Percentiles rank a stretch among this genome's conserved stretches.
phyloP scores from a whole-genome alignment of 192 early-diverging fungal species.

The Podila horticola region DNA sequence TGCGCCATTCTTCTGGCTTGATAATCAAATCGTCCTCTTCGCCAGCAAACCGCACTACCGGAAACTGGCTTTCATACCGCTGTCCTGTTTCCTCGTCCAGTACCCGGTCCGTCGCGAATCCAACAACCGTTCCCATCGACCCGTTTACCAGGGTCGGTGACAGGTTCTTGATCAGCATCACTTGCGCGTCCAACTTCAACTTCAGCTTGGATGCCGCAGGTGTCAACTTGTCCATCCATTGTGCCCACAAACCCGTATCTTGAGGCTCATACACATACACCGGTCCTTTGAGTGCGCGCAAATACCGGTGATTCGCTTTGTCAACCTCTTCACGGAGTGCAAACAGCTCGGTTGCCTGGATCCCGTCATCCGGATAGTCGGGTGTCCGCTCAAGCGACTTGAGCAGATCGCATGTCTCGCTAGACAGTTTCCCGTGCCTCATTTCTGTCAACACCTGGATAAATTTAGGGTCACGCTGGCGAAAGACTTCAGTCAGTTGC shows the following conservation, averaged over 20 bases:
- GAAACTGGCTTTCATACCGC: constrained; percentile 19
- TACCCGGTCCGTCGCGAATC: constrained; percentile 41
- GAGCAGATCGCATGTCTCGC: constrained; percentile 62
- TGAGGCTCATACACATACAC: constrained; percentile 54
- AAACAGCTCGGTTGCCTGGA: constrained; percentile 78
- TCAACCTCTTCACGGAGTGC: constrained; percentile 71
- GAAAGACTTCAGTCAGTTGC: constrained; percentile 80
- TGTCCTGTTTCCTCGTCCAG: neutral
- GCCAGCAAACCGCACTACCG: constrained; percentile 26
- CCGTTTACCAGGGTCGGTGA: constrained; percentile 79
- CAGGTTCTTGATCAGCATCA: constrained; percentile 87
- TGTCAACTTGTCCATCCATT: constrained; percentile 57
- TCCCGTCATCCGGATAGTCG: constrained; percentile 65
- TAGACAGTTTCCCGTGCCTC: constrained; percentile 75
- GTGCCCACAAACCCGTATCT: constrained; percentile 54
- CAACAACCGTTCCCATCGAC: constrained; percentile 73
- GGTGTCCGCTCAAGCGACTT: constrained; percentile 59
- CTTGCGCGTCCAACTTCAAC: constrained; percentile 83
- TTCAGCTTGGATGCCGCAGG: constrained; percentile 69
- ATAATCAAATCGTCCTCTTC: constrained; percentile 44
- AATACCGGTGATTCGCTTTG: constrained; percentile 65
- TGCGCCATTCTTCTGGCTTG: constrained; percentile 41
- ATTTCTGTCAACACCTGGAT: constrained; percentile 89
- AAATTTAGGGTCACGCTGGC: constrained; percentile 79
- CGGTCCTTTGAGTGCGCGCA: constrained; percentile 65